phyloP scores from a whole-genome alignment of 257 asterid species.

The Gentiana straminea region DNA sequence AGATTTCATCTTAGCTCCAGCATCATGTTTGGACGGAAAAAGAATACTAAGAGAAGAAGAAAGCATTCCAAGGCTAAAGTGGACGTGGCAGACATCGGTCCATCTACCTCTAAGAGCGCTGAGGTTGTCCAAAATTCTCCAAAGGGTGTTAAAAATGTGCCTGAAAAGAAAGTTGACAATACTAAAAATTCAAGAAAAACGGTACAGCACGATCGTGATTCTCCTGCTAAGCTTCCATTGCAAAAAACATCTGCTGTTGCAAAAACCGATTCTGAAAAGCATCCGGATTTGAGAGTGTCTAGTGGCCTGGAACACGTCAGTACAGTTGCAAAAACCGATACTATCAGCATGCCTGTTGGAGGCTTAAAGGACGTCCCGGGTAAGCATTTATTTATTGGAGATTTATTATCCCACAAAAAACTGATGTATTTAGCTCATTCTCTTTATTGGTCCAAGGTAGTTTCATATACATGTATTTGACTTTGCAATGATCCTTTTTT shows the following conservation, averaged over 20 bases:
- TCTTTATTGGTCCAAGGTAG: background rate
- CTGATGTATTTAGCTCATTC: background rate
- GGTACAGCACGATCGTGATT: constrained; percentile 19
- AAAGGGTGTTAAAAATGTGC: constrained; percentile 17
- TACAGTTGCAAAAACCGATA: constrained; percentile 23
- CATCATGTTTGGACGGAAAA: constrained; percentile 53
- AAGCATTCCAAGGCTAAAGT: constrained; percentile 12
- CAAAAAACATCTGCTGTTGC: constrained; percentile 7
- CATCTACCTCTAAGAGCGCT: constrained; percentile 29
- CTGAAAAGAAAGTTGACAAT: constrained; percentile 19
- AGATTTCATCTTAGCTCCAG: constrained; percentile 41
- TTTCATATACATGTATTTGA: background rate
- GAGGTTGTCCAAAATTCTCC: constrained; percentile 12
- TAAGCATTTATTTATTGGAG: constrained; percentile 14
- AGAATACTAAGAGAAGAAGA: constrained; percentile 31
- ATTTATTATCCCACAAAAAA: background rate
- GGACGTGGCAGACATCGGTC: constrained; percentile 25
- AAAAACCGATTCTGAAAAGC: constrained; percentile 6
- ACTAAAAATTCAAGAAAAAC: constrained; percentile 22
- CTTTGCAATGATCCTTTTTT: background rate
- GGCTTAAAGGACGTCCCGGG: constrained; percentile 64
- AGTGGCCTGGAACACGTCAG: constrained; percentile 13
- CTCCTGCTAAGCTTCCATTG: constrained; percentile 25
- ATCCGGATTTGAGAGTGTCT: constrained; percentile 16
- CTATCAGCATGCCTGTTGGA: constrained; percentile 45